These are phyloP conservation scores for Eutrema yunnanense DNA, from an alignment of 345 rosid species.

Conservation along the genomic window DNA sequence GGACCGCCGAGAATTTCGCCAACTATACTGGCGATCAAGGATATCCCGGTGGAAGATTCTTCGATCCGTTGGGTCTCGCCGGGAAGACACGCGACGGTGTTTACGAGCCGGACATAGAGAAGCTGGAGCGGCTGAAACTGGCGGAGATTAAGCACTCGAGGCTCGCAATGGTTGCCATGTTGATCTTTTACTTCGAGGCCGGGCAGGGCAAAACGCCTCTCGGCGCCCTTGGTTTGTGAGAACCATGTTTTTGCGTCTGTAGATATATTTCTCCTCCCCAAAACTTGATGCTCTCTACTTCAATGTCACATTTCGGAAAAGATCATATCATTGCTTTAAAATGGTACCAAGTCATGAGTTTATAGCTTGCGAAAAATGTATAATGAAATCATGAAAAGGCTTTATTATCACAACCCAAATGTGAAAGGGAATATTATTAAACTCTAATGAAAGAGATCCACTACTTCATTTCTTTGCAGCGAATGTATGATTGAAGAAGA, in stretches of 20 bases:
- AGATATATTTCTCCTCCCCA: constrained; percentile 20
- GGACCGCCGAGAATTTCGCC: constrained; percentile 76
- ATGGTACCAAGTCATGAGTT: not conserved
- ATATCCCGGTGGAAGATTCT: constrained; percentile 96
- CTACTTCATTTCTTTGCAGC: not conserved
- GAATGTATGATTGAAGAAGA: constrained; percentile 6
- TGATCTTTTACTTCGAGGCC: constrained; percentile 92
- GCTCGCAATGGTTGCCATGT: constrained; percentile 91
- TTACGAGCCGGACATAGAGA: constrained; percentile 67
- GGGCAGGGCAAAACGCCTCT: constrained; percentile 98
- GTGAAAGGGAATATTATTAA: not conserved
- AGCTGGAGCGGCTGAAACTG: constrained; percentile 81
- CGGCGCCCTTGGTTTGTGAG: constrained; percentile 86
- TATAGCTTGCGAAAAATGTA: not conserved
- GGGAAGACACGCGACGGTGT: constrained; percentile 63
- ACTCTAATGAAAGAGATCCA: constrained; percentile 1
- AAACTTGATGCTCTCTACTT: constrained; percentile 17
- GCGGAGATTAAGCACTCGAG: constrained; percentile 99
- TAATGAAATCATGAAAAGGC: not conserved
- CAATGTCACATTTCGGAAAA: constrained; percentile 12
- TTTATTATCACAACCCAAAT: constrained; percentile 8
- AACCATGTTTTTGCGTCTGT: constrained; percentile 22
- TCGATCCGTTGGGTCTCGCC: constrained; percentile 74
- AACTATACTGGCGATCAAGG: constrained; percentile 93
- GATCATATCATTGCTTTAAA: constrained; percentile 1